Evolutionary conservation across 2,329 filamentous ascomycete genomes (phyloP).

Genomic region (Domatiomyces globalis): DNA sequence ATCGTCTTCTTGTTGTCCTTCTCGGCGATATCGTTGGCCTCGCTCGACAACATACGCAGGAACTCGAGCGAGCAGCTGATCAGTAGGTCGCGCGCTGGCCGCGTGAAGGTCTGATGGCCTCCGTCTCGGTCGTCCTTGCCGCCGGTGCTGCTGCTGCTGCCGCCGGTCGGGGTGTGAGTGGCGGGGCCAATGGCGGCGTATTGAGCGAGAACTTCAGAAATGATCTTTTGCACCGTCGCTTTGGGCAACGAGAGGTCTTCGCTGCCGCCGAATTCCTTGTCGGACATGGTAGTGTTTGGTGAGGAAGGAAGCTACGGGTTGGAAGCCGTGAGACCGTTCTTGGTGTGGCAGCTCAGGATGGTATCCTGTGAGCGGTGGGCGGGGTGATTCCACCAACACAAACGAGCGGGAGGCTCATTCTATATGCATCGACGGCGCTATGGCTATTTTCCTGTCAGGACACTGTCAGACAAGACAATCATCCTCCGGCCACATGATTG

Average conservation of each 20-base stretch:
- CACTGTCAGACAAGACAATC: neutral
- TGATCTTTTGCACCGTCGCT: slow-evolving; percentile 67
- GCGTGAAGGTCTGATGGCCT: slow-evolving; percentile 49
- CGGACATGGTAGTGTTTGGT: slow-evolving; percentile 31
- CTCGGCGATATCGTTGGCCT: slow-evolving; percentile 97
- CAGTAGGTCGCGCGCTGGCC: slow-evolving; percentile 84
- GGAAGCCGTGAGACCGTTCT: neutral
- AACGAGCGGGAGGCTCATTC: neutral
- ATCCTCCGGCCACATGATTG: neutral
- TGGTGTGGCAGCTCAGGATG: neutral
- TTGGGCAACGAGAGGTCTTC: slow-evolving; percentile 49
- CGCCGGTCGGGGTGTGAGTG: slow-evolving; percentile 39
- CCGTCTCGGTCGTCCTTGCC: slow-evolving; percentile 26
- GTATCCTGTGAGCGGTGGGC: neutral
- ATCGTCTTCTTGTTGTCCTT: slow-evolving; percentile 99
- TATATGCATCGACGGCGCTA: neutral
- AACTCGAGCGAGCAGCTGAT: slow-evolving; percentile 99
- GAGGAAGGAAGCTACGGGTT: neutral
- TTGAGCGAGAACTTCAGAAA: slow-evolving; percentile 72
- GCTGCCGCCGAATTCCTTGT: slow-evolving; percentile 41
- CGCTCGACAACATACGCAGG: slow-evolving; percentile 94
- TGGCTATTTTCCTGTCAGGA: neutral
- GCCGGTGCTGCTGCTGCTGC: slow-evolving; percentile 33
- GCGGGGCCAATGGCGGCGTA: slow-evolving; percentile 8
- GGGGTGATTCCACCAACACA: neutral